These are phyloP conservation scores for Mallotus repandus DNA, from an alignment of 441 rosid species.

Conservation along the genomic window DNA sequence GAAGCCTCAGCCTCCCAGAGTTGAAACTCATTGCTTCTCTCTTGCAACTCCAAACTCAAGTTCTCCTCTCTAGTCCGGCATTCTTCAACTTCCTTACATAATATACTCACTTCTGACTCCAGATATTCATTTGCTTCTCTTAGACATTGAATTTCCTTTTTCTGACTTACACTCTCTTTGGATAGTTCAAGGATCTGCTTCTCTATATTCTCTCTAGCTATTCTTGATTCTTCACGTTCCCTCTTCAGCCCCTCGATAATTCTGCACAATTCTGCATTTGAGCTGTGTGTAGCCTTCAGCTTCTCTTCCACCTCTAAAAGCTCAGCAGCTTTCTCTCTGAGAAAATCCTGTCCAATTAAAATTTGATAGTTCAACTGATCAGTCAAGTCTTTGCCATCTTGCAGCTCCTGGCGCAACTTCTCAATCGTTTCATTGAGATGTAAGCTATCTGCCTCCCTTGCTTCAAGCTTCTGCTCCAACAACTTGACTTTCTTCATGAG, in stretches of 20 bases:
- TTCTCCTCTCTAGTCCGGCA: slow-evolving; percentile 46
- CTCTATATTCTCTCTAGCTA: slow-evolving; percentile 34
- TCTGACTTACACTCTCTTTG: slow-evolving; percentile 39
- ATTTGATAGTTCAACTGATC: slow-evolving; percentile 55
- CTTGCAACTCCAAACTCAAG: slow-evolving; percentile 46
- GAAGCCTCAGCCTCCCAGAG: slow-evolving; percentile 59
- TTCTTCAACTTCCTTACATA: slow-evolving; percentile 58
- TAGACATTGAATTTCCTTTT: slow-evolving; percentile 55
- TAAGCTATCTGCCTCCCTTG: slow-evolving; percentile 51
- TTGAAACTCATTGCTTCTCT: slow-evolving; percentile 50
- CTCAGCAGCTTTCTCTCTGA: slow-evolving; percentile 53
- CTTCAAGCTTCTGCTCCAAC: slow-evolving; percentile 49
- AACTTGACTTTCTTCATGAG: slow-evolving; percentile 47
- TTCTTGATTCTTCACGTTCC: slow-evolving; percentile 53
- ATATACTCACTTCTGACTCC: slow-evolving; percentile 44
- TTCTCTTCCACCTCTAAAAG: slow-evolving; percentile 59
- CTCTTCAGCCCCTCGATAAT: slow-evolving; percentile 59
- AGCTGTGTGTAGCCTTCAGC: slow-evolving; percentile 50
- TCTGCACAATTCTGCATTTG: slow-evolving; percentile 47
- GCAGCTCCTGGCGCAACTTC: slow-evolving; percentile 55
- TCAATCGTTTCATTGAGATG: slow-evolving; percentile 47
- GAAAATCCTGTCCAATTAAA: slow-evolving; percentile 48
- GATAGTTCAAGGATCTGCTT: slow-evolving; percentile 46
- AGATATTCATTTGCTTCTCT: slow-evolving; percentile 46
- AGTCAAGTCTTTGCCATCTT: slow-evolving; percentile 51